Base-by-base conservation (phyloP, 495 filamentous ascomycete genomes). In the Penicillium fimorum region DNA sequence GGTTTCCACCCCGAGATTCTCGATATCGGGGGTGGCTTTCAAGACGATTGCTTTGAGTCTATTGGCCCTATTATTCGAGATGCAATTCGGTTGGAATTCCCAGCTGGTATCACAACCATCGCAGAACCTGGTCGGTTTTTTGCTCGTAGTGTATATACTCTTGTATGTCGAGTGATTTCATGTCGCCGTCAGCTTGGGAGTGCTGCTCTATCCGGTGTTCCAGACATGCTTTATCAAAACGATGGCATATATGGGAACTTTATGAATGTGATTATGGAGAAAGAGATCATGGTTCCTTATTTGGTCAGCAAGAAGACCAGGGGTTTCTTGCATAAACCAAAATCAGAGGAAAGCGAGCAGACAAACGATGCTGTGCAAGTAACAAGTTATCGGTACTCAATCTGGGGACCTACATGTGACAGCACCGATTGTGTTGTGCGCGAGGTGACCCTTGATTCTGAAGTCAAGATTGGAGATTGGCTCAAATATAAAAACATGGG, bases 371-470 rank as follows among this genome's bases (percentile, higher is more conserved):
- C 9, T 9, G 4, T 25, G 4, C 15, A 29, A 42, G 22, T 24
- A 54, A 37, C n/a, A 20, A 17, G 48, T 15, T 41, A 60, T 38
- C 25, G 58, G 17, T 71, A 74, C 45, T 70, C 70, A 8, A 57
- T 74, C 8, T 74, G 71, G 71, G 71, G 71, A 0, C 71, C 71
- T 18, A 74, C 71, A 0, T 72, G 70, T 52, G 71, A 74, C 49
- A 63, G 70, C 40, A 59, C 56, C 10, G 71, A 74, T 30, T 62
- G 58, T 44, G 62, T 72, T 30, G 54, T 59, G 0, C 44, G 53
- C 1, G 57, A 65, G 11, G 49, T 50, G 22, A 38, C 27, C 1
- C 53, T 74, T 29, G 46, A 63, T 1, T 48, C 30, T 6, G 68
- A 72, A 15, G 61, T 72, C 8, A 57, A 50, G 13, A 46, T 71